phyloP scores from a whole-genome alignment of 106 monocot genomes.

The Dendrobium officinale region DNA sequence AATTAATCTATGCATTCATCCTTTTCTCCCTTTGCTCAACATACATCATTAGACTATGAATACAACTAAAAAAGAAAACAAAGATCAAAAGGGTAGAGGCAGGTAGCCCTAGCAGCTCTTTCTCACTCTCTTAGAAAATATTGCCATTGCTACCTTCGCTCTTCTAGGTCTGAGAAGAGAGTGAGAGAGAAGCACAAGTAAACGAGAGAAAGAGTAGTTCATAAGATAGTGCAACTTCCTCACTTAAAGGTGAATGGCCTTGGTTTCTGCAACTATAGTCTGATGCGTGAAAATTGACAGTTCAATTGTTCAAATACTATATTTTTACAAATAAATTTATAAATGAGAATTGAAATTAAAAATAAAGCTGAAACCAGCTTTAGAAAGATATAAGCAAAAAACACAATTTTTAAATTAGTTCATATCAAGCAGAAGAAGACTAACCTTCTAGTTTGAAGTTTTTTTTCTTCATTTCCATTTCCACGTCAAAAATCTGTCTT shows the following conservation, averaged over 20 bases:
- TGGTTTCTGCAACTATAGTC: not conserved
- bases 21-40: too few relatives aligned
- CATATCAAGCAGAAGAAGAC: not conserved
- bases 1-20: too few relatives aligned
- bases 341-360: not conserved
- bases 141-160: too few relatives aligned
- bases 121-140: too few relatives aligned
- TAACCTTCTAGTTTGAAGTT: not conserved
- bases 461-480: not conserved
- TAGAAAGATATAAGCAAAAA: not conserved
- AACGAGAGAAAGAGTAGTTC: too few relatives aligned
- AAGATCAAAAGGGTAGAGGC: too few relatives aligned
- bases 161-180: too few relatives aligned
- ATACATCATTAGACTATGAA: too few relatives aligned
- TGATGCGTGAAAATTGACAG: not conserved
- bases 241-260: not conserved
- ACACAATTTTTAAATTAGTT: not conserved
- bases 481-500: constrained; percentile 1
- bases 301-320: too few relatives aligned
- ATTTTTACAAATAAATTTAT: not conserved
- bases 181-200: too few relatives aligned
- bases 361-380: not conserved
- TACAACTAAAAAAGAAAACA: too few relatives aligned
- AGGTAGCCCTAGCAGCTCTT: too few relatives aligned
- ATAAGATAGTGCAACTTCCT: not conserved